These are phyloP conservation scores for Mycena vitilis DNA, from an alignment of 768 basidiomycete species.

Conservation along the genomic window DNA sequence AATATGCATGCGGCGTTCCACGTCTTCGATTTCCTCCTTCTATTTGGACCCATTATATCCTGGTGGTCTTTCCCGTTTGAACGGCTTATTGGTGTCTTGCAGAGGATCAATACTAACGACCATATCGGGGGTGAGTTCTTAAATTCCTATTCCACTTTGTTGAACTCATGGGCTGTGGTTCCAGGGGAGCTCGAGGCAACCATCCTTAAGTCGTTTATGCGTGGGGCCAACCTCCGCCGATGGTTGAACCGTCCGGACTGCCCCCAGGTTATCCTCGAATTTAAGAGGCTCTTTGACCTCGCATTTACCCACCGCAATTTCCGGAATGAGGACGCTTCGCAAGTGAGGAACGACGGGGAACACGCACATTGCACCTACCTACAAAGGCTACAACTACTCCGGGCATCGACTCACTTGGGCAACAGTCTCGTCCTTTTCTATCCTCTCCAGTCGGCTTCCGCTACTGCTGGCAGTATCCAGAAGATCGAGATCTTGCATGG, in stretches of 20 bases:
- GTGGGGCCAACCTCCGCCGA: constrained; percentile 23
- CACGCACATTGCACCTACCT: constrained; percentile 18
- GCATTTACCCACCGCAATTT: constrained; percentile 17
- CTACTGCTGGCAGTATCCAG: constrained; percentile 21
- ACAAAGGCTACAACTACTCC: constrained; percentile 19
- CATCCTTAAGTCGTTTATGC: constrained; percentile 15
- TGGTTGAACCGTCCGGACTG: constrained; percentile 39
- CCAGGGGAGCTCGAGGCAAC: constrained; percentile 24
- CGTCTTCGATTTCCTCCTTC: constrained; percentile 46
- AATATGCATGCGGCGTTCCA: constrained; percentile 50
- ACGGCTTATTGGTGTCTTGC: constrained; percentile 48
- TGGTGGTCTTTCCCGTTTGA: constrained; percentile 58
- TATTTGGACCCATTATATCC: constrained; percentile 48
- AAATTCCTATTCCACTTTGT: no score
- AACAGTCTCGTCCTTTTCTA: constrained; percentile 28
- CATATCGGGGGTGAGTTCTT: constrained; percentile 34
- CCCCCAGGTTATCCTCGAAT: constrained; percentile 30
- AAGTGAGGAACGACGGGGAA: not conserved
- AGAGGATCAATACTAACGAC: constrained; percentile 47
- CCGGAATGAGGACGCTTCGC: not conserved
- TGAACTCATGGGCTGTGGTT: no score
- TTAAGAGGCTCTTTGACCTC: constrained; percentile 38
- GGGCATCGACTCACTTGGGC: constrained; percentile 21
- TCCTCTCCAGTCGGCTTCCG: not conserved
- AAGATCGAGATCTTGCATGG: not conserved